phyloP scores from a whole-genome alignment of 164 flowering plant species.

The Houttuynia cordata region DNA sequence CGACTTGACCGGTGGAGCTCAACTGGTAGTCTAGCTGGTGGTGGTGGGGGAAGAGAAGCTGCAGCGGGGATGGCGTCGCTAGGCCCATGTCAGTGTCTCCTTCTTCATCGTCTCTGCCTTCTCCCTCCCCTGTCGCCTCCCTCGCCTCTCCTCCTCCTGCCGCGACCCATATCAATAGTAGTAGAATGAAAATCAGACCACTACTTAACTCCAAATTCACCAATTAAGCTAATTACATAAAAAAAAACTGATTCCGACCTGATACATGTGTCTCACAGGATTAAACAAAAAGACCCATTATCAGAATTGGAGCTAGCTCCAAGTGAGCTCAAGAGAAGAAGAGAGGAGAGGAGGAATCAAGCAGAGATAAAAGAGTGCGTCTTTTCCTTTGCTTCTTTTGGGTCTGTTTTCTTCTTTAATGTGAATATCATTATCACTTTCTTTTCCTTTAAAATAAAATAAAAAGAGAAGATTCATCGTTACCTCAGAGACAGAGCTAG shows the following conservation, averaged over 20 bases:
- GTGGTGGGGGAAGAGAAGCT: constrained; percentile 11
- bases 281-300: constrained; percentile 7
- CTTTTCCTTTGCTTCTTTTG: constrained; percentile 6
- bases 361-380: constrained; percentile 3
- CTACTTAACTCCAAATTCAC: not conserved
- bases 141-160: constrained; percentile 1
- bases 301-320: not conserved
- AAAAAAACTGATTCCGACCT: not conserved
- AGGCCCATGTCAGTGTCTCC: constrained; percentile 36
- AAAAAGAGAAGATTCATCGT: not conserved
- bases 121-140: not conserved
- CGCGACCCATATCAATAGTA: not conserved
- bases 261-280: not conserved
- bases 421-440: not conserved
- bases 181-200: not conserved
- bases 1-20: constrained; percentile 6
- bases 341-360: not conserved
- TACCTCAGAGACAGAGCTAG: too few species aligned
- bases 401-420: constrained; percentile 1
- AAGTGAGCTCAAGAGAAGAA: not conserved
- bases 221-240: constrained; percentile 1
- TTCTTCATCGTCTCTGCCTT: constrained; percentile 24
- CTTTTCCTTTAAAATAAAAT: not conserved
- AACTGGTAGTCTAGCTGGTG: constrained; percentile 2
- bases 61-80: constrained; percentile 25